Evolutionary conservation across 1,139 yeast species (phyloP).

Genomic region (Yamadazyma jaroonii): DNA sequence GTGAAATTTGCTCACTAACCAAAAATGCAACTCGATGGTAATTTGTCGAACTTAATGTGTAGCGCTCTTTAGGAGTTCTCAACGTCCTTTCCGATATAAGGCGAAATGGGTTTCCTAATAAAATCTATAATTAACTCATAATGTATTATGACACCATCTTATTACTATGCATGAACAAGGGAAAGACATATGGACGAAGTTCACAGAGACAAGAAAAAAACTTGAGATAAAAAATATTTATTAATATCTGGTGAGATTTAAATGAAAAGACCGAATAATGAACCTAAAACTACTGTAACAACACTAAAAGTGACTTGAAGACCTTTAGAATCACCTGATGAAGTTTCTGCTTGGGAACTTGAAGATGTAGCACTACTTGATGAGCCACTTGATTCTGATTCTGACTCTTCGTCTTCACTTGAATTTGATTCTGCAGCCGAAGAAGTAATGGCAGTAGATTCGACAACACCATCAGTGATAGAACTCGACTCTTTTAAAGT

Average conservation of each 20-base stretch:
- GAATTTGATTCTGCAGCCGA: neutral
- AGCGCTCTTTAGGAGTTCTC: no score
- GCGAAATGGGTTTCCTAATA: no score
- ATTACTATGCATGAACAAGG: no score
- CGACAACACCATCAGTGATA: constrained; percentile 4
- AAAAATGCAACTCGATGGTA: no score
- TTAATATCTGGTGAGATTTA: neutral
- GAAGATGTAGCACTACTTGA: constrained; percentile 21
- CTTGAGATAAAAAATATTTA: no score
- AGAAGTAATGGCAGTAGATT: neutral
- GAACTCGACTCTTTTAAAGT: constrained; percentile 5
- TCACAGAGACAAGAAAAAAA: no score
- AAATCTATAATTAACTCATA: no score
- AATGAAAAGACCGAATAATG: constrained; percentile 10
- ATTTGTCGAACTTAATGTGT: no score
- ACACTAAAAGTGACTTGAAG: constrained; percentile 8
- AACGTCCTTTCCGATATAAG: no score
- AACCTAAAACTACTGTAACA: constrained; percentile 10
- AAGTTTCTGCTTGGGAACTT: constrained; percentile 11
- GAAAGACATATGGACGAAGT: no score
- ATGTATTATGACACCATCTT: no score
- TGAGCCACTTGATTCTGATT: constrained; percentile 16
- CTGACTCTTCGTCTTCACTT: neutral
- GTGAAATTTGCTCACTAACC: neutral
- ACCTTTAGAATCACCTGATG: constrained; percentile 20